Conservation (phyloP, 2,329 filamentous ascomycete genomes). For the Cladosporium austrohemisphaericum region DNA sequence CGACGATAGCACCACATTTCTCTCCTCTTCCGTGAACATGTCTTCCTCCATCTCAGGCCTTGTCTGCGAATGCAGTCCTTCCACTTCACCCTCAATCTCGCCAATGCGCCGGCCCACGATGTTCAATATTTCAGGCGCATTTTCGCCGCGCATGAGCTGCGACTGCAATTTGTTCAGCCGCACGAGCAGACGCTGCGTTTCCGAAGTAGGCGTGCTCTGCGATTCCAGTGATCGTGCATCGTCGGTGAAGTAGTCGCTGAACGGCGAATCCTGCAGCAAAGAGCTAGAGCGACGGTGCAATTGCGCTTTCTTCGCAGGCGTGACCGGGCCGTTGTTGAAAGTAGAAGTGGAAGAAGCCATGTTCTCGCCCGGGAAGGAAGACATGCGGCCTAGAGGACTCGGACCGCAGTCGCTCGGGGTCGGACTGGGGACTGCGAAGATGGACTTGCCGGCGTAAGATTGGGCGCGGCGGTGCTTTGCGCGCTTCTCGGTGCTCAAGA, state of each 20-base stretch:
- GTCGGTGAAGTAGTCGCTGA: constrained; percentile 41
- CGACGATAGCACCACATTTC: constrained; percentile 13
- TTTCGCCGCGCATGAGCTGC: constrained; percentile 31
- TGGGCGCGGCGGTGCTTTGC: constrained; percentile 27
- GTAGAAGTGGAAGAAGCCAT: constrained; percentile 20
- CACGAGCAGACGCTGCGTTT: constrained; percentile 32
- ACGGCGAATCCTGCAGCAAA: constrained; percentile 35
- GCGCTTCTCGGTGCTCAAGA: constrained; percentile 28
- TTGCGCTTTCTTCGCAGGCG: constrained; percentile 22
- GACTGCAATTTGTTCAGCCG: constrained; percentile 36
- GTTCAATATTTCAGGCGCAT: constrained; percentile 21
- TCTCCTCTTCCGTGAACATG: constrained; percentile 32
- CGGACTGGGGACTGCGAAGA: not conserved
- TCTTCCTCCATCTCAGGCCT: constrained; percentile 19
- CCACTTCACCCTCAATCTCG: constrained; percentile 32
- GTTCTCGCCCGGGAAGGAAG: constrained; percentile 15
- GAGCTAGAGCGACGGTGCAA: constrained; percentile 19
- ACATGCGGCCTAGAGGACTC: constrained; percentile 10
- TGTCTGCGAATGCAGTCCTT: constrained; percentile 30
- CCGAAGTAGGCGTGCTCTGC: constrained; percentile 23
- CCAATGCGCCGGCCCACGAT: constrained; percentile 29
- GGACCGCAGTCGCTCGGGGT: constrained; percentile 16
- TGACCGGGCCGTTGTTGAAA: constrained; percentile 21
- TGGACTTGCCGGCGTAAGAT: constrained; percentile 10
- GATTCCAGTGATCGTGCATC: constrained; percentile 28